phyloP scores from a whole-genome alignment of 192 early-diverging fungal species.

The Martensiomyces pterosporus region DNA sequence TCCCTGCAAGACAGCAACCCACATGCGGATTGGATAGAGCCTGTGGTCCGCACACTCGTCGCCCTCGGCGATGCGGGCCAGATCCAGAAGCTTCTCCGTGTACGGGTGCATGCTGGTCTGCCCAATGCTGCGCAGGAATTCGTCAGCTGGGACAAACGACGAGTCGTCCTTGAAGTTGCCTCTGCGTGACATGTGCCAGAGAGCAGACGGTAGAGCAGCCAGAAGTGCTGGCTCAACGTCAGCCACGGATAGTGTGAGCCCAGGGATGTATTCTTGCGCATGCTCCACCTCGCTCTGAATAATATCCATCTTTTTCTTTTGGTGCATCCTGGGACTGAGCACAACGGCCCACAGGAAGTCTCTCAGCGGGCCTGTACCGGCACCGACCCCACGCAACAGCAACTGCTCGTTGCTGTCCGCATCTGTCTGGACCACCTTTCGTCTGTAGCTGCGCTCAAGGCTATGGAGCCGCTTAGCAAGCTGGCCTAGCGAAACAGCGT shows the following conservation, averaged over 20 bases:
- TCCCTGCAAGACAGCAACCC: slow-evolving; percentile 22
- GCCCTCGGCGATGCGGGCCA: not conserved
- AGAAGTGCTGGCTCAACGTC: slow-evolving; percentile 35
- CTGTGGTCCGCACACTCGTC: slow-evolving; percentile 27
- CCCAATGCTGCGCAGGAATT: slow-evolving; percentile 3
- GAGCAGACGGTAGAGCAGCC: slow-evolving; percentile 7
- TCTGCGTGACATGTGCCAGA: slow-evolving; percentile 8
- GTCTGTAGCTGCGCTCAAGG: slow-evolving; percentile 5
- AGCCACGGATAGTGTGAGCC: slow-evolving; percentile 5
- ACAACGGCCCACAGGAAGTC: slow-evolving; percentile 28
- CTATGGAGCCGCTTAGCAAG: slow-evolving; percentile 16
- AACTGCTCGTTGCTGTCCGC: not conserved
- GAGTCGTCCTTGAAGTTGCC: slow-evolving; percentile 31
- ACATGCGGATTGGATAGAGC: slow-evolving; percentile 18
- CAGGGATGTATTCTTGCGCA: slow-evolving; percentile 8
- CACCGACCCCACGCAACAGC: not conserved
- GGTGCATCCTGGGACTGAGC: not conserved
- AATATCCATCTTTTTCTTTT: not conserved
- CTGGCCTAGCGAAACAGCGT: not conserved
- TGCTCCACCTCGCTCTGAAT: slow-evolving; percentile 12
- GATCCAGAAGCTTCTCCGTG: not conserved
- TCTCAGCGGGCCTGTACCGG: slow-evolving; percentile 11
- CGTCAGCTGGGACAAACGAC: slow-evolving; percentile 30
- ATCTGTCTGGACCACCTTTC: not conserved
- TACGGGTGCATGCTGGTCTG: not conserved